These are phyloP conservation scores for Mycosarcoma mackinlayi DNA, from an alignment of 1,284 basidiomycete species.

Conservation along the genomic window DNA sequence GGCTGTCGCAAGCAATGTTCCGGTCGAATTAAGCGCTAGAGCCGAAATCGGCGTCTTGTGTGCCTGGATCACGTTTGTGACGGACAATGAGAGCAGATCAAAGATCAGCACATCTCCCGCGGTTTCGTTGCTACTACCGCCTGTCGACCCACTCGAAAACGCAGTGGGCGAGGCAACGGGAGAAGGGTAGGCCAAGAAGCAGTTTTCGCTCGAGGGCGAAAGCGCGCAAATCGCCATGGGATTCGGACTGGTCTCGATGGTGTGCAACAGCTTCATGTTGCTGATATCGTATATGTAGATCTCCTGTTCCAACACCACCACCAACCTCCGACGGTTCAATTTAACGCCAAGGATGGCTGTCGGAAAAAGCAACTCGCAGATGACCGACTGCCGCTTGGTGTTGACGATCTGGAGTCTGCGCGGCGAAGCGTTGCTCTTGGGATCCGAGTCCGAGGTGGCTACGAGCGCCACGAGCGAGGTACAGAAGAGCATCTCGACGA, in stretches of 20 bases:
- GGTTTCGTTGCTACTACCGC: neutral
- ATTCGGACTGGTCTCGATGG: conserved; percentile 95
- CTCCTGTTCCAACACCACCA: conserved; percentile 93
- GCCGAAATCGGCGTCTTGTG: conserved; percentile 93
- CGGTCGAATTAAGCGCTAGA: conserved; percentile 85
- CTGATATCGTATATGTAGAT: conserved; percentile 99
- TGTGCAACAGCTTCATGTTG: conserved; percentile 96
- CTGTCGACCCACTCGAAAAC: conserved; percentile 38
- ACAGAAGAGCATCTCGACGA: conserved; percentile 99
- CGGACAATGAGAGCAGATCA: conserved; percentile 88
- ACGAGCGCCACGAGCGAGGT: conserved; percentile 96
- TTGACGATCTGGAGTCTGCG: conserved; percentile 91
- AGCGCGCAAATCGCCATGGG: conserved; percentile 95
- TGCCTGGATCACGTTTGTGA: conserved; percentile 95
- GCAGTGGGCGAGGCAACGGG: conserved; percentile 83
- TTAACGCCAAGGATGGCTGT: conserved; percentile 95
- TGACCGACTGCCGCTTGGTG: conserved; percentile 98
- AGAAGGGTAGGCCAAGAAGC: conserved; percentile 94
- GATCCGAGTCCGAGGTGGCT: conserved; percentile 80
- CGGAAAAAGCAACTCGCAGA: conserved; percentile 97
- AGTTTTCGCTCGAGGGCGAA: conserved; percentile 92
- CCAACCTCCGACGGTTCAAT: conserved; percentile 93
- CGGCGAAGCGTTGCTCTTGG: conserved; percentile 76
- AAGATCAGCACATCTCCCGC: conserved; percentile 72
- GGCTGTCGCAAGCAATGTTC: conserved; percentile 90